Evolutionary conservation across 805 yeast genomes (phyloP).

Genomic region (Maudiozyma serrabonitensis): DNA sequence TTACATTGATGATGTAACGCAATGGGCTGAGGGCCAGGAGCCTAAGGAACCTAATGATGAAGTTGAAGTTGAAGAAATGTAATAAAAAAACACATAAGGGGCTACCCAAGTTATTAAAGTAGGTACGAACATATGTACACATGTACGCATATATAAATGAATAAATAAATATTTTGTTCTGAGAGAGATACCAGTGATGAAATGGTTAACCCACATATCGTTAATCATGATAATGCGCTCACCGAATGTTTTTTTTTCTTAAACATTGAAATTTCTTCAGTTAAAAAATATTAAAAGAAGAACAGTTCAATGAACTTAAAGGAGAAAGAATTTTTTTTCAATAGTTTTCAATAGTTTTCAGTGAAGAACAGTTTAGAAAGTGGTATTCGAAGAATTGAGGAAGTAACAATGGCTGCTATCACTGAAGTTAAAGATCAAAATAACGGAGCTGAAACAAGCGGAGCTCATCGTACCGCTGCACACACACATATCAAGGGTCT

Average conservation of each 20-base stretch:
- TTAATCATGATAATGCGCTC: no score
- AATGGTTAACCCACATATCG: no score
- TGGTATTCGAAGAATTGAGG: no score
- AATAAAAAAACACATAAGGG: neutral
- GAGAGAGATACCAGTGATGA: no score
- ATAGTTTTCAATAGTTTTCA: no score
- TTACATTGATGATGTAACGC: constrained; percentile 93
- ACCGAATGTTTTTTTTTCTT: no score
- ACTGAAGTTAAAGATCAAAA: constrained; percentile 57
- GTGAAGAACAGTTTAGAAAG: no score
- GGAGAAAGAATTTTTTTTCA: neutral
- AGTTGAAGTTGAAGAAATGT: constrained; percentile 44
- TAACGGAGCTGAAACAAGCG: constrained; percentile 24
- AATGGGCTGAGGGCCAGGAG: constrained; percentile 94
- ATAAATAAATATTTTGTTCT: no score
- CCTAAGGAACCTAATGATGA: constrained; percentile 92
- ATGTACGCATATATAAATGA: no score
- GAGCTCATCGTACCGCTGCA: constrained; percentile 64
- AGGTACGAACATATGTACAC: no score
- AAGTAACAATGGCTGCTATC: constrained; percentile 54
- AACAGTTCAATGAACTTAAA: neutral
- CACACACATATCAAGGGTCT: constrained; percentile 95
- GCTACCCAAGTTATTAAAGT: no score
- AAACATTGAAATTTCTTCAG: neutral
- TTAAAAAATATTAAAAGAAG: neutral